A percentile compares a stretch with the other conserved stretches of the same genome.
phyloP scores from a whole-genome alignment of 2,329 filamentous ascomycete genomes.

The Grosmannia clavigera region DNA sequence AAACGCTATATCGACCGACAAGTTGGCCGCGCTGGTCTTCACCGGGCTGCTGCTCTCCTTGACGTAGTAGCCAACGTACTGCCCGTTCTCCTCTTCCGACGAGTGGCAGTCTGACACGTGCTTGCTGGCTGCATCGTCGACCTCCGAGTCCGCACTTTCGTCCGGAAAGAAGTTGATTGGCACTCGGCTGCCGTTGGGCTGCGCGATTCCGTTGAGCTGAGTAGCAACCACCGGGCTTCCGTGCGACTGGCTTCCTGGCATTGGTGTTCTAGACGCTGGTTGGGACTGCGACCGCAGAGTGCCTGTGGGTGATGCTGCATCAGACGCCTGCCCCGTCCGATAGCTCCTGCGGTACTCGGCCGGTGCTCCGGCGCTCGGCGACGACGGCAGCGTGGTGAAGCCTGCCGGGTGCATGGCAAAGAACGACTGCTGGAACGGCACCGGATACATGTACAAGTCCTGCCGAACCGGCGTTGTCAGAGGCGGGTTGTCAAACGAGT shows the following conservation, averaged over 20 bases:
- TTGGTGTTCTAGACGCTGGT: slow-evolving; percentile 38
- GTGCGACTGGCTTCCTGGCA: slow-evolving; percentile 19
- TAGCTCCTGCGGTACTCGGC: slow-evolving; percentile 47
- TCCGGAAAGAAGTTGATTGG: slow-evolving; percentile 44
- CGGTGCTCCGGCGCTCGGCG: slow-evolving; percentile 33
- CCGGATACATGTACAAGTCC: slow-evolving; percentile 41
- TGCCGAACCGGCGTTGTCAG: slow-evolving; percentile 44
- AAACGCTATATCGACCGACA: slow-evolving; percentile 30
- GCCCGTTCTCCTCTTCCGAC: slow-evolving; percentile 32
- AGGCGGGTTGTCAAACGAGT: slow-evolving; percentile 50
- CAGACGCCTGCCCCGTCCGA: slow-evolving; percentile 36
- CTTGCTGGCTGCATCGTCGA: slow-evolving; percentile 29
- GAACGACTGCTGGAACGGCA: slow-evolving; percentile 28
- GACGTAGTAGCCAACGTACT: slow-evolving; percentile 25
- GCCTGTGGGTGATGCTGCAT: slow-evolving; percentile 36
- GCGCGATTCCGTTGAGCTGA: slow-evolving; percentile 18
- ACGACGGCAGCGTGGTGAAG: slow-evolving; percentile 43
- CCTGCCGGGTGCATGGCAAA: slow-evolving; percentile 23
- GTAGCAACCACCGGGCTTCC: slow-evolving; percentile 3
- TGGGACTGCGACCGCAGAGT: slow-evolving; percentile 56
- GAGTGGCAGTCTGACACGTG: slow-evolving; percentile 29
- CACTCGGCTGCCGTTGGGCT: slow-evolving; percentile 34
- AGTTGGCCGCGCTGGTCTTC: slow-evolving; percentile 15
- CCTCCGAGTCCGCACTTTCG: slow-evolving; percentile 31
- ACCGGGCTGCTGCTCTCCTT: slow-evolving; percentile 18